These are phyloP conservation scores for Ophiostoma sp. DNA, from an alignment of 2,329 filamentous ascomycete genomes.

Conservation along the genomic window DNA sequence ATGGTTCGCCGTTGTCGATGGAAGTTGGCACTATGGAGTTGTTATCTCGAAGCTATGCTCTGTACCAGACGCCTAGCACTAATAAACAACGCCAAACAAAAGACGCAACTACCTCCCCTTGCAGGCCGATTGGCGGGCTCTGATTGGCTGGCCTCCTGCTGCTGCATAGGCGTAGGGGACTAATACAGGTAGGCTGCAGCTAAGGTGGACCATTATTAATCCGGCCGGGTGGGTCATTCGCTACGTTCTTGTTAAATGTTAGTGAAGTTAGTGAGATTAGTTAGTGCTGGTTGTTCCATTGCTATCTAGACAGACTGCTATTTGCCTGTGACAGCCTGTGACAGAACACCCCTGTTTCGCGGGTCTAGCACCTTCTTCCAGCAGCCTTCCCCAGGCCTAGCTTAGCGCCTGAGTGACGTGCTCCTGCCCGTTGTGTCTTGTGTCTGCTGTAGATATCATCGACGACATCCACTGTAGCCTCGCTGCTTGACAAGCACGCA, in stretches of 20 bases:
- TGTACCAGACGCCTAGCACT: conserved; percentile 6
- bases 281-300: not conserved
- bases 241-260: not conserved
- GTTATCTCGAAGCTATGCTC: conserved; percentile 5
- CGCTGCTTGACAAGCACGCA: not conserved
- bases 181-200: conserved; percentile 1
- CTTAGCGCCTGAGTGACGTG: conserved; percentile 3
- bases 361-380: conserved; percentile 15
- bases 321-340: not conserved
- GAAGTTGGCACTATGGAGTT: conserved; percentile 1
- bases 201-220: conserved; percentile 14
- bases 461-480: conserved; percentile 4
- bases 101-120: conserved; percentile 10
- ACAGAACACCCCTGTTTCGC: not conserved
- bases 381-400: not conserved
- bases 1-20: conserved; percentile 4
- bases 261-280: not conserved
- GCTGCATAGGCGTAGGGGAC: not conserved
- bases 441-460: not conserved
- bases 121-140: not conserved
- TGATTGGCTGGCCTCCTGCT: not conserved
- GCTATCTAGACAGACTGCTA: not conserved
- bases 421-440: not conserved
- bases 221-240: not conserved
- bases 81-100: conserved; percentile 14